A percentile compares a stretch with the other conserved stretches of the same genome.
Conservation (phyloP, 2,329 filamentous ascomycete species). For the Aspergillus hiratsukae region DNA sequence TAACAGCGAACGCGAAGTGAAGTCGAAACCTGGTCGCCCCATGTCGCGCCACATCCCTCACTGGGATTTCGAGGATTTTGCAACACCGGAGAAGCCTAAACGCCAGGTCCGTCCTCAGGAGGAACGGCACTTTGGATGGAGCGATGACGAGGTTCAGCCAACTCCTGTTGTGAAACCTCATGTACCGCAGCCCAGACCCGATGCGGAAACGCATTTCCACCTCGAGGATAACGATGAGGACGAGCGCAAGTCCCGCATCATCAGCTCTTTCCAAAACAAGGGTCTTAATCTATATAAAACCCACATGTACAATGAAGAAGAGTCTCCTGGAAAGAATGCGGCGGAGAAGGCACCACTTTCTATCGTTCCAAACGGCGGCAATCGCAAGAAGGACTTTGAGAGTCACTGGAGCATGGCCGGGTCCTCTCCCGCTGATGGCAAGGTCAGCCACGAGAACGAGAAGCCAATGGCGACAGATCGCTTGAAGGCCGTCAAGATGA, state of each 20-base stretch:
- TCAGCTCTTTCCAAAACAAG: slow-evolving; percentile 58
- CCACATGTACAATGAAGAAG: slow-evolving; percentile 62
- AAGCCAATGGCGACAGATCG: slow-evolving; percentile 53
- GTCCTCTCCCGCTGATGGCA: slow-evolving; percentile 31
- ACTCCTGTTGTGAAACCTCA: slow-evolving; percentile 49
- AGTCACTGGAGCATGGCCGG: slow-evolving; percentile 74
- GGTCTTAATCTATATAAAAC: slow-evolving; percentile 73
- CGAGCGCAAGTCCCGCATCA: slow-evolving; percentile 40
- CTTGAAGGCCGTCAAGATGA: slow-evolving; percentile 67
- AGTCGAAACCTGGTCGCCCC: slow-evolving; percentile 23
- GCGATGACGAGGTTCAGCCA: slow-evolving; percentile 51
- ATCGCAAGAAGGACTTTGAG: slow-evolving; percentile 71
- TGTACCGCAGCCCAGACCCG: slow-evolving; percentile 66
- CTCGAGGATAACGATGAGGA: slow-evolving; percentile 72
- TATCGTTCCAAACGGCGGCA: slow-evolving; percentile 67
- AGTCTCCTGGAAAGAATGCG: slow-evolving; percentile 33
- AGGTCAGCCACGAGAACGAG: slow-evolving; percentile 38
- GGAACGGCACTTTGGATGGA: slow-evolving; percentile 71
- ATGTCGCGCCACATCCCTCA: slow-evolving; percentile 58
- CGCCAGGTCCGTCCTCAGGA: slow-evolving; percentile 63
- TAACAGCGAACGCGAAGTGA: slow-evolving; percentile 24
- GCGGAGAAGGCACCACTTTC: slow-evolving; percentile 48
- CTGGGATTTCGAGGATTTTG: slow-evolving; percentile 87
- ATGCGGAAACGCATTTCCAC: slow-evolving; percentile 79
- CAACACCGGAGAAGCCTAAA: slow-evolving; percentile 71